Base-by-base conservation (phyloP, 306 rosid genomes). In the Citrullus colocynthis region DNA sequence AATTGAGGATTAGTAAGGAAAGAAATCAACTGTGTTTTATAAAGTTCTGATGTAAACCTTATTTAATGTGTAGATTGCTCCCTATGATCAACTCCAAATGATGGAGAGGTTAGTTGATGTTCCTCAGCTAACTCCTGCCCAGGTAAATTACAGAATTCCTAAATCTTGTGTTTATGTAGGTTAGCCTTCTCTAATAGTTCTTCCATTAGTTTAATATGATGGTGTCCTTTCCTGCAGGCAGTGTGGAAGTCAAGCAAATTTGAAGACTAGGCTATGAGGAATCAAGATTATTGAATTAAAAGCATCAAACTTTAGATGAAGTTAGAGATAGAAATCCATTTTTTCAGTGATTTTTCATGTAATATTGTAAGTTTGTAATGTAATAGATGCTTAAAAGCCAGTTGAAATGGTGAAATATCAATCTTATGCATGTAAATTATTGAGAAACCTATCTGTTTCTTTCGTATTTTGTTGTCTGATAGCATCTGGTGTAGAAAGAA, bases 41-140 rank as follows among this genome's bases (percentile, higher is more conserved):
- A 42, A 6, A 45, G 59, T 51, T 48, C 42, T 51, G 18, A 73
- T 51, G 2, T 73, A 73, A 51, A 49, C 61, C 17, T 73, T 13
- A 15, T 7, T 71, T 76, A 12, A 78, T 80, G 57, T 85, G 84
- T 95, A 92, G 97, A 92, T 95, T 80, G 97, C 97, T 75, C 97
- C 97, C 58, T 92, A 92, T 78, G 97, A 95, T 82, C 97, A 92
- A 81, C 82, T 96, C 55, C 99, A 92, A 88, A 91, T 84, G 65
- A 86, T 96, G 65, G 99, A 96, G 85, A 83, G 99, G 78, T 83
- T 92, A 81, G 90, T 96, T 4, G 90, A 84, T 37, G 81, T 78
- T 85, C 89, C 83, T 84, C 82, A 39, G 66, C 82, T 82, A 79
- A 76, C 84, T 84, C 81, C 87, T 66, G 81, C 83, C 58, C 87